Base-by-base conservation (phyloP, 1,139 yeast species). In the Candida pseudoviswanathii region DNA sequence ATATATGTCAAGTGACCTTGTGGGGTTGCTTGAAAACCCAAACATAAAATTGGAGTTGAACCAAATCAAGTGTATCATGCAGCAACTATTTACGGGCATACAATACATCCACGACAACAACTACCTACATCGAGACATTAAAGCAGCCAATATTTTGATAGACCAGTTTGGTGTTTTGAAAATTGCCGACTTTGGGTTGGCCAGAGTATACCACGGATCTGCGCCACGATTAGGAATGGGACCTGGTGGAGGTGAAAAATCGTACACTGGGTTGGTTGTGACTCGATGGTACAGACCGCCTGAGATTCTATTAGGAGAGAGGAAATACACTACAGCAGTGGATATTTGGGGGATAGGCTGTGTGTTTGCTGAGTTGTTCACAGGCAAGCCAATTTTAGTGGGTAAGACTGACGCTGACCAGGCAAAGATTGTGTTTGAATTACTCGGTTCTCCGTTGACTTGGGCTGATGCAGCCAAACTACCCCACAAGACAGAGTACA, bases 251-350 rank as follows among this genome's bases (percentile, higher is more conserved):
- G 95, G 96, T 0, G 82, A 81, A 27, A 75, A 85, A 22, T 81
- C 81, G 43, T 91, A 94, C 62, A 95, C 99, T 0, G 92, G 90
- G 3, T 78, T 91, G 53, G 99, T 94, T 3, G 98, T 94, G 25
- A 94, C 99, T 0, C 73, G 99, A 58, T 94, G 99, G 99, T 94
- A 95, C 67, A 77, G 99, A 51, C 96, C 99, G 0, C 99, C 98
- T 0, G 97, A 94, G 65, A 76, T 94, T 24, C 77, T 94, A 25
- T 69, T 94, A 48, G 97, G 97, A 1, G 96, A 91, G 58, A 75
- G 87, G 53, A 75, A 80, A 52, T 94, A 94, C 63, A 91, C 98
- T 2, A 89, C 97, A 0, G 96, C 98, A 0, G 92, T 94, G 21
- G 97, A 94, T 68, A 78, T 94, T 68, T 94, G 99, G 99, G 98